Evolutionary conservation across 805 yeast genomes (phyloP), one percentile per base, ranked within the genome.

Genomic region (Hanseniaspora thailandica): DNA sequence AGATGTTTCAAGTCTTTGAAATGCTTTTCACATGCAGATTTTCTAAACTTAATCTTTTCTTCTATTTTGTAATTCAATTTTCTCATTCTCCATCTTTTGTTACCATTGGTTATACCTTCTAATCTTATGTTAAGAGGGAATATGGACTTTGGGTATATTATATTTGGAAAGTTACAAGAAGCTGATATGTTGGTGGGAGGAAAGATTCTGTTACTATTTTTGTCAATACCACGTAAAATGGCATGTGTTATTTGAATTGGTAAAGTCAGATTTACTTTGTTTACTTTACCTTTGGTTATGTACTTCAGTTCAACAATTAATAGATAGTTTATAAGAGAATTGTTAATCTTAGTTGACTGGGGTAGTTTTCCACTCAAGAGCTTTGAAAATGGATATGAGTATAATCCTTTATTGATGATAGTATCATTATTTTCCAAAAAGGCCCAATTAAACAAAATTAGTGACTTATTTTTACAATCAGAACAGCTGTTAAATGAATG

Each of bases 161-260:
- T 95, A 57, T 84, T 84, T 2, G 98, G 98, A 47, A 93, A 71
- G 15, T 82, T 84, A 8, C 95, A 93, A 26, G 84, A 78, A 6
- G 96, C 94, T 2, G 87, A 82, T 35, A 93, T 82, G 41, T 84
- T 85, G 0, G 97, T 90, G 7, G 99, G 97, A 0, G 98, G 98
- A 67, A 93, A 93, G 1, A 93, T 86, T 56, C 99, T 76, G 36
- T 87, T 69, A 1, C 96, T 86, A 62, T 85, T 86, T 60, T 88
- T 75, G 63, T 89, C 96, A 2, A 86, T 85, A 6, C 93, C 90
- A 45, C 86, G 71, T 23, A 86, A 65, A 30, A 90, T 78, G 55
- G 94, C 83, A 60, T 98, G 75, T 44, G 84, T 74, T 2, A 93
- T 73, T 58, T 82, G 75, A 8, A 93, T 65, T 0, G 96, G 94